Conservation (phyloP, 306 rosid genomes). For the Comarum palustre region DNA sequence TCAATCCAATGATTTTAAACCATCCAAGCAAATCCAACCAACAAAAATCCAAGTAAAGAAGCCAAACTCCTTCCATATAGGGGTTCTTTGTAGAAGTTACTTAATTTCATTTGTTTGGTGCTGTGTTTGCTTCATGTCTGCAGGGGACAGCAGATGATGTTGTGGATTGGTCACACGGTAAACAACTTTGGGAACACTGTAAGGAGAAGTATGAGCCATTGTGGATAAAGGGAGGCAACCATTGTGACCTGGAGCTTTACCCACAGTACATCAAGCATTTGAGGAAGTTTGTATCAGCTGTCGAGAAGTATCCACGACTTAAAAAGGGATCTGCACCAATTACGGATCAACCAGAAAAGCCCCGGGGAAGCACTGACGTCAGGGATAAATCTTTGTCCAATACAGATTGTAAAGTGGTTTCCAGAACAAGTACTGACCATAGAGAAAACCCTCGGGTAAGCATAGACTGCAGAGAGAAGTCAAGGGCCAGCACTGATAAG, state of each 20-base stretch:
- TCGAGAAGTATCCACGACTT: constrained; percentile 48
- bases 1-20: too few species aligned
- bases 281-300: constrained; percentile 64
- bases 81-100: constrained; percentile 21
- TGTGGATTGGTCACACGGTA: constrained; percentile 93
- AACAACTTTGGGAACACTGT: constrained; percentile 90
- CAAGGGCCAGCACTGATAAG: constrained; percentile 53
- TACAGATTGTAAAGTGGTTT: constrained; percentile 36
- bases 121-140: constrained; percentile 26
- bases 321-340: constrained; percentile 39
- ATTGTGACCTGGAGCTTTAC: constrained; percentile 81
- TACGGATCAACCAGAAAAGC: constrained; percentile 52
- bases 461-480: constrained; percentile 61
- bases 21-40: too few species aligned
- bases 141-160: constrained; percentile 90
- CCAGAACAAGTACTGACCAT: constrained; percentile 51
- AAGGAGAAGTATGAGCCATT: constrained; percentile 90
- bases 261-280: constrained; percentile 90
- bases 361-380: constrained; percentile 67
- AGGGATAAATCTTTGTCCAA: constrained; percentile 64
- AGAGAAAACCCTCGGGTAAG: constrained; percentile 57
- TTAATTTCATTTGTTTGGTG: constrained; percentile 23
- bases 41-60: too few species aligned
- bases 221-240: constrained; percentile 96
- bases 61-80: constrained; percentile 1